Base-by-base conservation (phyloP, 495 filamentous ascomycete genomes). In the Letharia lupina region DNA sequence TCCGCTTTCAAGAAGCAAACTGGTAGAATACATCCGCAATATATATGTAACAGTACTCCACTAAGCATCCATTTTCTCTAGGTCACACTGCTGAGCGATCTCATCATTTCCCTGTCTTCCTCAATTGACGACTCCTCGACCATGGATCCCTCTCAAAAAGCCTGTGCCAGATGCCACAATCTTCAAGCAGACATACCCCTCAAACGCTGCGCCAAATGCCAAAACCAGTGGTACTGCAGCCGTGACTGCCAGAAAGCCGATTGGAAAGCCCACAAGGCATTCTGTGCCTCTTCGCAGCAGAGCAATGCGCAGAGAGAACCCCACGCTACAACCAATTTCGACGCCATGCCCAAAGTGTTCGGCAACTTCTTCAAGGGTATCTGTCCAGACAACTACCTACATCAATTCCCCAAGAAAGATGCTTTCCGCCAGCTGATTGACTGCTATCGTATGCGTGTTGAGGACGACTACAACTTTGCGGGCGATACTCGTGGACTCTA, bases 371-470 rank as follows among this genome's bases (percentile, higher is more conserved):
- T 76, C 65, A 68, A 69, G 18, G 67, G 68, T 52, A 70, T 79
- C 48, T 60, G 69, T 31, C 60, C 67, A 33, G 65, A 68, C 54
- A 77, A 69, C 18, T 80, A 69, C 62, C 75, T 80, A 7, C 72
- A 79, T 70, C 68, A 71, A 58, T 75, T 77, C 39, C 68, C 78
- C 6, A 70, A 80, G 62, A 67, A 70, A 48, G 80, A 81, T 41
- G 75, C 79, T 15, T 80, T 73, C 69, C 72, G 70, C 47, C 74
- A 82, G 0, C 75, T 83, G 37, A 77, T 83, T 64, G 81, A 84
- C 67, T 58, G 65, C 47, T 82, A 81, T 70, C 79, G 79, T 58
- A 52, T 82, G 61, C 75, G 77, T 12, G 50, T 79, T n/a, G 76
- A 79, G 11, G 79, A 83, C 66, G 66, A 72, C 6, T 70, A 73